Base-by-base conservation (phyloP, 2,329 filamentous ascomycete species). In the Aspergillus sojae region DNA sequence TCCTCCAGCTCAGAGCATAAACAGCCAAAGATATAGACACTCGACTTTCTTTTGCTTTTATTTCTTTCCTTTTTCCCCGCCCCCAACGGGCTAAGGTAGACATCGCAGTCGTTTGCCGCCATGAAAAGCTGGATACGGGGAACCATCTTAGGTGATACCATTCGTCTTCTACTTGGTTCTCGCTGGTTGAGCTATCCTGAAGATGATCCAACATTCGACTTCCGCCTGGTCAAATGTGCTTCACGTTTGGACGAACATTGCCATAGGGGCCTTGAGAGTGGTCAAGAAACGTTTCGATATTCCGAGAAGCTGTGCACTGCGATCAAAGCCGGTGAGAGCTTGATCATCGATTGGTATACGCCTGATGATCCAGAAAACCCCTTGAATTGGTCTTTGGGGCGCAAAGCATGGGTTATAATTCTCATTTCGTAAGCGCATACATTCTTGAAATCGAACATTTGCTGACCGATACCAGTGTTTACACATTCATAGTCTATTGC, bases 401-500 rank as follows among this genome's bases (percentile, higher is more conserved):
- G 74, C 60, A 75, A 75, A 14, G 68, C 67, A 14, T 65, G 71
- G 14, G 61, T 73, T 2, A 53, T 67, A 4, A 61, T 61, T 0
- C 28, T 73, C 14, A 52, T 52, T 6, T 52, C 46, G 46, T n/a
- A 32, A 52, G 26, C 3, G 14, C 6, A 19, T 30, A 14, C 26
- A 19, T 26, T 26, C 4, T 23, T 26, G 26, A 19, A 0, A 14
- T 9, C 14, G 45, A 48, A 6, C 16, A 5, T 30, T 16, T 5
- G 19, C 46, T 52, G 26, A 52, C 26, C 4, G 26, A 30, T 14
- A 26, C 7, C 11, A 74, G 71, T 58, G 53, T 73, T 23, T 79
- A 79, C 56, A 79, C 78, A 6, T 78, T 78, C 14, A 74, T 73
- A 4, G 74, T 79, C 4, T 79, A 80, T 62, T 72, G 71, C 10